Base-by-base conservation (phyloP, 164 flowering plant species). In the Magnolia kwangsiensis region DNA sequence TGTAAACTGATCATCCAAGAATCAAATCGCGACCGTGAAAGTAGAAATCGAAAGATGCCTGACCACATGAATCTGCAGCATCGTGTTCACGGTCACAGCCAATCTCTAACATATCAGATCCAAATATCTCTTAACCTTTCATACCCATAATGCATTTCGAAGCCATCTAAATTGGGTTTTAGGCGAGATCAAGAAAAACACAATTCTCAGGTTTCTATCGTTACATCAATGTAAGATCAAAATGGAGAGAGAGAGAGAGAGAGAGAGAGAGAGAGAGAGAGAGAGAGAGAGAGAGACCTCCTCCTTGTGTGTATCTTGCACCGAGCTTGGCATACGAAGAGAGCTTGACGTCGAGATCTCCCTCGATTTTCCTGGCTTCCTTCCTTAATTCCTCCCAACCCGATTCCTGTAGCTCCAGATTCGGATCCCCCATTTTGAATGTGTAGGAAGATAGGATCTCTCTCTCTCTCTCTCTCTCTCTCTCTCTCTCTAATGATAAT, bases 381-480 rank as follows among this genome's bases (percentile, higher is more conserved):
- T 85, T 90, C 81, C 98, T 84, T 82, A 95, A 85, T 76, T 95
- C 98, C 82, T 93, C 98, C 98, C 98, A 95, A 16, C 98, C 98
- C 3, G 98, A 88, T 77, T 93, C 98, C 85, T 95, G 97, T 75
- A 92, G 81, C 80, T 90, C 93, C 81, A 89, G 87, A 80, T 75
- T 88, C 79, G 85, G 78, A 87, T 88, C 96, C 81, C 74, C 80
- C 87, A 84, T 87, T 76, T 58, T 45, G 9, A 11, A 8, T 14
- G n/a, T 24, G 29, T 31, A 1, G 50, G 50, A 29, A 68, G 45
- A 37, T 37, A 7, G 45, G 45, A 37, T 37, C 4, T 37, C 45
- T 37, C 45, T 37, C 45, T 68, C 49, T 31, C 71, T 67, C 0
- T 8, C n/a, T 50, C 1, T 67, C 20, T 67, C 45, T 68, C 49